A percentile compares a stretch with the other conserved stretches of the same genome.
These are phyloP conservation scores for Nakazawaea laoshanensis DNA, from an alignment of 805 yeast species.

Conservation along the genomic window DNA sequence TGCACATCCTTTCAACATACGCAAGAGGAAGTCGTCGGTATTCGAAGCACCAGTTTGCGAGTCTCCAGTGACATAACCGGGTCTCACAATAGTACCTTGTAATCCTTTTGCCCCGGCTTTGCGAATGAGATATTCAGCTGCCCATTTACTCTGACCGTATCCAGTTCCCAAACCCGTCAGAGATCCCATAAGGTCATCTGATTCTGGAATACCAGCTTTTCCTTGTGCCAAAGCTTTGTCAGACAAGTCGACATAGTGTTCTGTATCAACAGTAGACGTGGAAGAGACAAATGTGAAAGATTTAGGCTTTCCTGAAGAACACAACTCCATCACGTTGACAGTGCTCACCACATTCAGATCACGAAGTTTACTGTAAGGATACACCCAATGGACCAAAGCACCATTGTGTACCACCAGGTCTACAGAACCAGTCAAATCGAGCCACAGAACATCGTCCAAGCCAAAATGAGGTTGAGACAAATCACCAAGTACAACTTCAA, in stretches of 20 bases:
- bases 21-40: conserved; percentile 91
- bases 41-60: conserved; percentile 80
- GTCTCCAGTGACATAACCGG: conserved; percentile 93
- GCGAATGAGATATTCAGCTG: conserved; percentile 84
- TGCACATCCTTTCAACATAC: conserved; percentile 91
- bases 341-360: conserved; percentile 92
- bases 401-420: conserved; percentile 94
- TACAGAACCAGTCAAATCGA: conserved; percentile 40
- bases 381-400: conserved; percentile 98
- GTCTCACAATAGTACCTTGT: conserved; percentile 83
- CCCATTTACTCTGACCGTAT: conserved; percentile 98
- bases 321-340: conserved; percentile 70
- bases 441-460: conserved; percentile 47
- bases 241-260: conserved; percentile 68
- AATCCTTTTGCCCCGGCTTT: conserved; percentile 84
- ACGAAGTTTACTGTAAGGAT: conserved; percentile 82
- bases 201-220: conserved; percentile 65
- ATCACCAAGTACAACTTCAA: conserved; percentile 78
- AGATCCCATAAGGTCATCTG: conserved; percentile 80
- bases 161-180: conserved; percentile 80
- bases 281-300: conserved; percentile 89
- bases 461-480: conserved; percentile 72
- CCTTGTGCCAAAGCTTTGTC: conserved; percentile 62
- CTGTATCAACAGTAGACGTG: conserved; percentile 86
- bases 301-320: conserved; percentile 77